Evolutionary conservation across 148 eudicot genomes (phyloP).

Genomic region (Euryodendron excelsum): DNA sequence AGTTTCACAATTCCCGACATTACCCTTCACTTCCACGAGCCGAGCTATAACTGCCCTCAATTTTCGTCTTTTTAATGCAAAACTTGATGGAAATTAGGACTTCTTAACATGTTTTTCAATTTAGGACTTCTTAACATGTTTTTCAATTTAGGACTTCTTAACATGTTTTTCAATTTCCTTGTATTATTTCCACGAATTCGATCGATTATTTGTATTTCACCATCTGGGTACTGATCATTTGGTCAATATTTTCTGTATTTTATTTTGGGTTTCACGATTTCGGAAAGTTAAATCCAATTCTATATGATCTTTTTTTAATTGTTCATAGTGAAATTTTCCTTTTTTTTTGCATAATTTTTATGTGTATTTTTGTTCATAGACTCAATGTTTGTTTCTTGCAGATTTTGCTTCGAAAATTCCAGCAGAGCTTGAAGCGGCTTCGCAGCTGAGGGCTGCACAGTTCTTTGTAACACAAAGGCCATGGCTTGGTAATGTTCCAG

Average conservation of each 20-base stretch:
- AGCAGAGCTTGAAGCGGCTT: slow-evolving; percentile 81
- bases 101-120: no score
- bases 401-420: slow-evolving; percentile 48
- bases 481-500: slow-evolving; percentile 99
- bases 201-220: slow-evolving; percentile 6
- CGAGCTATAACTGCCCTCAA: neutral
- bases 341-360: neutral
- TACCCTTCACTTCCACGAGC: neutral
- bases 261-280: neutral
- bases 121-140: neutral
- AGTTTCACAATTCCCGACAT: neutral
- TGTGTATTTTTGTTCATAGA: no score
- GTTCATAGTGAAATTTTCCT: neutral
- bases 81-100: neutral
- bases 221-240: neutral
- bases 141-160: neutral
- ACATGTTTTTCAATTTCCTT: neutral
- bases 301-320: neutral
- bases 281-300: neutral
- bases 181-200: neutral
- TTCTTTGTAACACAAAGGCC: slow-evolving; percentile 72
- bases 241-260: neutral
- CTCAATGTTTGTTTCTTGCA: slow-evolving; percentile 16
- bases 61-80: neutral
- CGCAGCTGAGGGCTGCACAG: slow-evolving; percentile 58